Conservation (phyloP, 345 rosid genomes). For the Isatis tinctoria region DNA sequence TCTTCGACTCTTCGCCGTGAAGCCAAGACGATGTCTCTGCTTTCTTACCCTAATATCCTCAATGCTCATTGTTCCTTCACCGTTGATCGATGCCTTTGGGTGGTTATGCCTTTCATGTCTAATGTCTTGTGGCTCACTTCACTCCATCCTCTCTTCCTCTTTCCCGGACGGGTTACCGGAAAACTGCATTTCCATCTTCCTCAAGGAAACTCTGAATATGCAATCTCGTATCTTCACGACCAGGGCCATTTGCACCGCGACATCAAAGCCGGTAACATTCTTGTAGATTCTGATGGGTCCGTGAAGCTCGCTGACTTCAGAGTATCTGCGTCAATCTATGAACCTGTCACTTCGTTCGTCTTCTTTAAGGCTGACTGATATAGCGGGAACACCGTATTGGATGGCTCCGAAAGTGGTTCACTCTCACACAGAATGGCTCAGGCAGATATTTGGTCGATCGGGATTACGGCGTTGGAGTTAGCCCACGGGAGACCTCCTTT, state of each 20-base stretch:
- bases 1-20: conserved; percentile 65
- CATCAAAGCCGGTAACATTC: conserved; percentile 77
- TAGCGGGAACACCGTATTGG: conserved; percentile 92
- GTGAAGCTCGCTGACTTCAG: conserved; percentile 88
- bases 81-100: conserved; percentile 76
- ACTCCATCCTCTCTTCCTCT: conserved; percentile 63
- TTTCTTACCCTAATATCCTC: conserved; percentile 77
- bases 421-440: conserved; percentile 78
- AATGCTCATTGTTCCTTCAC: conserved; percentile 79
- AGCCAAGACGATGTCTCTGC: conserved; percentile 74
- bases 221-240: conserved; percentile 65
- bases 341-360: conserved; percentile 36
- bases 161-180: conserved; percentile 69
- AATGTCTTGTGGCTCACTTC: conserved; percentile 80
- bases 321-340: conserved; percentile 77
- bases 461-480: conserved; percentile 83
- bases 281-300: conserved; percentile 57
- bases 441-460: conserved; percentile 91
- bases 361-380: conserved; percentile 50
- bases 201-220: conserved; percentile 66
- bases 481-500: conserved; percentile 86
- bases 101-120: conserved; percentile 97
- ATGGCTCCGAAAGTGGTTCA: conserved; percentile 98
- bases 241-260: conserved; percentile 83
- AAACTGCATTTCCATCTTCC: conserved; percentile 68